A percentile compares a stretch with the other conserved stretches of the same genome.
Evolutionary conservation across 768 basidiomycete genomes (phyloP).

Genomic region (Phanerochaete sordida): DNA sequence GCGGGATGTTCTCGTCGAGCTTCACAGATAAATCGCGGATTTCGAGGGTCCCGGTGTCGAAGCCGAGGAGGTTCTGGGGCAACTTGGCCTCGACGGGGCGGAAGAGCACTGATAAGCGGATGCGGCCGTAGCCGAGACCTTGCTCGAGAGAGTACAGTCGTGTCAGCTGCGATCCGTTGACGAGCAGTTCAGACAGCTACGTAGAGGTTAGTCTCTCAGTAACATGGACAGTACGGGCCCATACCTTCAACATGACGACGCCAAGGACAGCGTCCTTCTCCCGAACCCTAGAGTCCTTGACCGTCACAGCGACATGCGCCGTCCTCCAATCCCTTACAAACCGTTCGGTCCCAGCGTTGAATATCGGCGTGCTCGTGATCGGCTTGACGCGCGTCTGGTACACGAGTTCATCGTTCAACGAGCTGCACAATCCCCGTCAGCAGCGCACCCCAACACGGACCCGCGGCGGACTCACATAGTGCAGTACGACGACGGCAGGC

Average conservation of each 20-base stretch:
- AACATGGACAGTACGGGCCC: neutral
- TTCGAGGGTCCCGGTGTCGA: constrained; percentile 69
- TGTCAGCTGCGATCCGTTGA: constrained; percentile 50
- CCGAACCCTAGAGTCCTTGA: constrained; percentile 55
- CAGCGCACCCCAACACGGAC: neutral
- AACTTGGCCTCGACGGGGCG: constrained; percentile 59
- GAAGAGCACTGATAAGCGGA: constrained; percentile 65
- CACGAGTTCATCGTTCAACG: constrained; percentile 48
- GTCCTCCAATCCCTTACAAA: constrained; percentile 63
- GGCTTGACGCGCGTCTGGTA: constrained; percentile 33
- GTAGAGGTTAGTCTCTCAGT: neutral
- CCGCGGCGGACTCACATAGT: constrained; percentile 28
- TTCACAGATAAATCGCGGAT: constrained; percentile 32
- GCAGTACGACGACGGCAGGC: constrained; percentile 67
- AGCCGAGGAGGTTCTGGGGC: constrained; percentile 55
- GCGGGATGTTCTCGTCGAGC: constrained; percentile 20
- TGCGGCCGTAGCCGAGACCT: constrained; percentile 64
- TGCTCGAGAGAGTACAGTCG: constrained; percentile 63
- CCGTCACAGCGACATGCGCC: constrained; percentile 59
- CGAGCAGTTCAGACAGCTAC: constrained; percentile 29
- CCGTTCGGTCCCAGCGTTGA: constrained; percentile 63
- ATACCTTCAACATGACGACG: constrained; percentile 53
- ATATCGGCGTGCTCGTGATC: constrained; percentile 33
- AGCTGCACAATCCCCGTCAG: constrained; percentile 18
- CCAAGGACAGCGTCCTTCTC: constrained; percentile 70